phyloP scores from a whole-genome alignment of 768 basidiomycete species.

The Pilatotrama ljubarskyi region DNA sequence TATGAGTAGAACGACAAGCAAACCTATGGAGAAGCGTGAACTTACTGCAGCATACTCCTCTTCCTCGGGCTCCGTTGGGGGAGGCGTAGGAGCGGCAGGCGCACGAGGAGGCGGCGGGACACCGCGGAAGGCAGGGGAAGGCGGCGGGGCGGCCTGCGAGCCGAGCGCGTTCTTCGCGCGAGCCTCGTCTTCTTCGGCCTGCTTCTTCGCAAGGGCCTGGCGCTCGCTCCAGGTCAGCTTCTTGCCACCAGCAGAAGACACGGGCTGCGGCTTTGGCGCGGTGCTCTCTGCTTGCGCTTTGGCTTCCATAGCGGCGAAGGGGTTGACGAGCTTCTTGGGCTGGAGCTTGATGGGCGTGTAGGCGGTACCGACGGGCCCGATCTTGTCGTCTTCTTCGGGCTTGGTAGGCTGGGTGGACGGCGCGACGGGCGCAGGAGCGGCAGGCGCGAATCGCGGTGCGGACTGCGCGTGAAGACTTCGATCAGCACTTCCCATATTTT shows the following conservation, averaged over 20 bases:
- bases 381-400: constrained; percentile 77
- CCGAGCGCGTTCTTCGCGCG: constrained; percentile 53
- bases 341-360: constrained; percentile 87
- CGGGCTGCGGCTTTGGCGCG: constrained; percentile 19
- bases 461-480: constrained; percentile 15
- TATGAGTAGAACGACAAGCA: neutral
- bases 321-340: constrained; percentile 87
- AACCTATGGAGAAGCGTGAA: neutral
- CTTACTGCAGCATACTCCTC: constrained; percentile 25
- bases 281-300: constrained; percentile 41
- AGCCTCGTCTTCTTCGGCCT: constrained; percentile 75
- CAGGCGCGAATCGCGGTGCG: constrained; percentile 31
- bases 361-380: constrained; percentile 81
- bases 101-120: constrained; percentile 15
- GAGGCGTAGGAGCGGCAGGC: constrained; percentile 7
- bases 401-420: constrained; percentile 59
- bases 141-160: constrained; percentile 42
- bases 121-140: constrained; percentile 20
- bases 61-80: constrained; percentile 31
- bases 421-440: constrained; percentile 38
- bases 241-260: constrained; percentile 45
- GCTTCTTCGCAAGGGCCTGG: constrained; percentile 88
- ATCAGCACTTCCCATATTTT: neutral
- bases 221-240: constrained; percentile 94
- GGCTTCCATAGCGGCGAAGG: constrained; percentile 65